Percentiles rank a stretch among this genome's conserved stretches.
These are phyloP conservation scores for Avena insularis DNA, from an alignment of 176 grass and related monocot genomes.

Conservation along the genomic window DNA sequence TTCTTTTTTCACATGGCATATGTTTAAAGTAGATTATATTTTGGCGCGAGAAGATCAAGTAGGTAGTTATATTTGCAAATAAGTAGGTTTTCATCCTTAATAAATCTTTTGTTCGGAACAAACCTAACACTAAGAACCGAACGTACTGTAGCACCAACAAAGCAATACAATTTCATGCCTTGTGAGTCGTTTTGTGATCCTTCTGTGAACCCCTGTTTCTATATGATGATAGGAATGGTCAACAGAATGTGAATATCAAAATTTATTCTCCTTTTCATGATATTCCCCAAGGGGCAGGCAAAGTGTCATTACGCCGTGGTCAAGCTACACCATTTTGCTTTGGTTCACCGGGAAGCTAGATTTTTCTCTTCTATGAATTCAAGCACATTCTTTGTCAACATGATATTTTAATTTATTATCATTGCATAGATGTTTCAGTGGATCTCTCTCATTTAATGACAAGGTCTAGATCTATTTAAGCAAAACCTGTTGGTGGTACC, in stretches of 20 bases:
- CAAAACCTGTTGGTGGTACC: neutral
- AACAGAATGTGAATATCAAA: slow-evolving; percentile 38
- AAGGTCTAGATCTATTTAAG: neutral
- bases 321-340: slow-evolving; percentile 22
- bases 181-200: slow-evolving; percentile 28
- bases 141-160: neutral
- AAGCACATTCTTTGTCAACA: neutral
- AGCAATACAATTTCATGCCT: neutral
- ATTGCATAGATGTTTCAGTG: neutral
- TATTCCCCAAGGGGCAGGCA: slow-evolving; percentile 43
- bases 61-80: neutral
- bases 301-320: neutral
- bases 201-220: slow-evolving; percentile 27
- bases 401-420: neutral
- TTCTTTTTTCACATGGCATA: neutral
- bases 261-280: slow-evolving; percentile 31
- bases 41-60: neutral
- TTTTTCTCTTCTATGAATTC: slow-evolving; percentile 9
- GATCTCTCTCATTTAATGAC: neutral
- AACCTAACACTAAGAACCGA: neutral
- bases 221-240: slow-evolving; percentile 7
- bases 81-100: neutral
- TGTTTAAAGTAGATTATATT: neutral
- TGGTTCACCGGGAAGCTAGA: slow-evolving; percentile 37
- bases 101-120: neutral